Conservation (phyloP, 1,139 yeast species). For the Geotrichum candidum region DNA sequence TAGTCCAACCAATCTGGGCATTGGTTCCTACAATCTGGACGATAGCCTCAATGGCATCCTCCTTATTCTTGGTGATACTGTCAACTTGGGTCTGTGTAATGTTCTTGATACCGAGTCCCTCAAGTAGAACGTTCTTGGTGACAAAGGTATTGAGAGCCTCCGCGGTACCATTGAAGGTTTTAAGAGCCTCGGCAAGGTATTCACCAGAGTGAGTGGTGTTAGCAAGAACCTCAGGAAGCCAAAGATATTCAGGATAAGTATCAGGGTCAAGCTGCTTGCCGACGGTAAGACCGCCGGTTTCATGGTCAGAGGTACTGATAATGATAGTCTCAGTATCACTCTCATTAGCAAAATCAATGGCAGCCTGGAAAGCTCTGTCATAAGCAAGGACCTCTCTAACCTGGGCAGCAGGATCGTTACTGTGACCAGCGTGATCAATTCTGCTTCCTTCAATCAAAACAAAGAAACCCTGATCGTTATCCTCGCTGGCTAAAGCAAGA, state of each 20-base stretch:
- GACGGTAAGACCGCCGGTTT: constrained; percentile 79
- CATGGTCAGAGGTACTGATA: constrained; percentile 81
- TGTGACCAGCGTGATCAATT: constrained; percentile 89
- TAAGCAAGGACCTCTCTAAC: constrained; percentile 71
- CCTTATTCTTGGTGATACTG: constrained; percentile 25
- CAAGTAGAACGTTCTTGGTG: constrained; percentile 45
- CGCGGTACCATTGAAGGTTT: constrained; percentile 31
- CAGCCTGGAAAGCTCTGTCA: constrained; percentile 69
- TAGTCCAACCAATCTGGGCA: constrained; percentile 81
- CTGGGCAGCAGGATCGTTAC: constrained; percentile 84
- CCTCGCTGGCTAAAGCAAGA: constrained; percentile 54
- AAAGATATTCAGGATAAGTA: constrained; percentile 56
- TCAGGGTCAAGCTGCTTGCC: constrained; percentile 60
- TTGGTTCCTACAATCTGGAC: constrained; percentile 60
- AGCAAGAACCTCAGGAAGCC: constrained; percentile 69
- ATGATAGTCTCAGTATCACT: constrained; percentile 67
- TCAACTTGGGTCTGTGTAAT: constrained; percentile 47
- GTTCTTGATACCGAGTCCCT: constrained; percentile 57
- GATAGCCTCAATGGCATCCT: constrained; percentile 40
- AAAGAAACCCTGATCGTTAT: constrained; percentile 74
- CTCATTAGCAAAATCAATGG: constrained; percentile 55
- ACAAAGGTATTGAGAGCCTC: constrained; percentile 39
- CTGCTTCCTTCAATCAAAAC: constrained; percentile 79
- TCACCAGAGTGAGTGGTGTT: constrained; percentile 72
- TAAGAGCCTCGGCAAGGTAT: constrained; percentile 44